These are phyloP conservation scores for Lithohypha guttulata DNA, from an alignment of 2,329 filamentous ascomycete species.

Conservation along the genomic window DNA sequence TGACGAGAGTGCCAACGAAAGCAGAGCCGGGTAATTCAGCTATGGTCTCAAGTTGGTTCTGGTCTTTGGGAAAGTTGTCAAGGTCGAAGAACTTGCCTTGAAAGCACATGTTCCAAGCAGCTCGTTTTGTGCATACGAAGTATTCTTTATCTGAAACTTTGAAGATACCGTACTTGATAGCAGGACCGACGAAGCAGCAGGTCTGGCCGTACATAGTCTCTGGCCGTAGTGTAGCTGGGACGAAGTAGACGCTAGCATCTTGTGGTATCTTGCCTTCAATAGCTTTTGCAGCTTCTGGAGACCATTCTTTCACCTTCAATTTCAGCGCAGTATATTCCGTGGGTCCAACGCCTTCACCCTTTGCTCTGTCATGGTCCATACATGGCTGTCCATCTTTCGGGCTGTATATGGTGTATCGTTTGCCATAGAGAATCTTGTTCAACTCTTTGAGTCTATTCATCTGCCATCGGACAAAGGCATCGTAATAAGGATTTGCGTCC, in stretches of 20 bases:
- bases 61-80: conserved; percentile 41
- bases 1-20: conserved; percentile 75
- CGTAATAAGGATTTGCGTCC: conserved; percentile 92
- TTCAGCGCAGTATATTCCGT: conserved; percentile 93
- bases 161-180: conserved; percentile 80
- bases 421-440: conserved; percentile 46
- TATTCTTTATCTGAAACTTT: conserved; percentile 60
- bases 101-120: conserved; percentile 91
- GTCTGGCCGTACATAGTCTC: conserved; percentile 99
- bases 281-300: conserved; percentile 58
- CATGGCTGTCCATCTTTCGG: conserved; percentile 82
- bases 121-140: conserved; percentile 70
- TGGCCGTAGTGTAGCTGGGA: conserved; percentile 82
- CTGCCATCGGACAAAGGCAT: conserved; percentile 85
- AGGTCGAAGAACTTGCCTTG: conserved; percentile 65
- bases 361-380: conserved; percentile 74
- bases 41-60: conserved; percentile 64
- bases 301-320: conserved; percentile 82
- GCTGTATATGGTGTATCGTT: conserved; percentile 85
- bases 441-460: conserved; percentile 22
- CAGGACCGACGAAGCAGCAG: conserved; percentile 88
- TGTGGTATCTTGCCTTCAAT: conserved; percentile 69
- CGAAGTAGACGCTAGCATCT: conserved; percentile 71
- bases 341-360: conserved; percentile 69
- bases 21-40: conserved; percentile 66